Percentiles rank a stretch among this genome's conserved stretches.
phyloP scores from a whole-genome alignment of 768 basidiomycete species.

The Trametes coccinea region DNA sequence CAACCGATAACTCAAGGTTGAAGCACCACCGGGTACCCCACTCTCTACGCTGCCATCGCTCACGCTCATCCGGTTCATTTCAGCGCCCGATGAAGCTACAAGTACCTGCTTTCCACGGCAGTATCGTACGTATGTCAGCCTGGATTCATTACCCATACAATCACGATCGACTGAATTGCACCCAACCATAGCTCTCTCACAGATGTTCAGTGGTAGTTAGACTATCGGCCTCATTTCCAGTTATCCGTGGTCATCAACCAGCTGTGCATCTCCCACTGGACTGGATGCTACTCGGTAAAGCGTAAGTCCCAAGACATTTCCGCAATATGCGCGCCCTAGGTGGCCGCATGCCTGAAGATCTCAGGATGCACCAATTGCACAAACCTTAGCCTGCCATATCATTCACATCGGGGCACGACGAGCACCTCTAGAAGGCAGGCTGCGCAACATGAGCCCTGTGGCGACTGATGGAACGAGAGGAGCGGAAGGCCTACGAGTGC shows the following conservation, averaged over 20 bases:
- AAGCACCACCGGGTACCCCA: too few relatives aligned
- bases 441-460: slow-evolving; percentile 7
- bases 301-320: slow-evolving; percentile 5
- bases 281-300: slow-evolving; percentile 9
- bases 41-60: too few relatives aligned
- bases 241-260: neutral
- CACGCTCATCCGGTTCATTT: too few relatives aligned
- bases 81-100: too few relatives aligned
- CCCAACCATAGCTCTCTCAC: neutral
- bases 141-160: neutral
- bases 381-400: slow-evolving; percentile 17
- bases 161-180: neutral
- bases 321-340: neutral
- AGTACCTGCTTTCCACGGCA: too few relatives aligned
- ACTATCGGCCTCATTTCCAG: slow-evolving; percentile 8
- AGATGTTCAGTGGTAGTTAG: neutral
- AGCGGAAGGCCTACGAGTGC: slow-evolving; percentile 8
- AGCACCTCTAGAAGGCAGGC: slow-evolving; percentile 15
- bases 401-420: slow-evolving; percentile 15
- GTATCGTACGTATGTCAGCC: neutral
- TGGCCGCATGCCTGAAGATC: slow-evolving; percentile 19
- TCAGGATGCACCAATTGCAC: neutral
- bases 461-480: slow-evolving; percentile 17
- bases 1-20: too few relatives aligned
- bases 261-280: slow-evolving; percentile 1